phyloP scores from a whole-genome alignment of 129 eudicot genomes.

The Centrapalus pauciflorus region DNA sequence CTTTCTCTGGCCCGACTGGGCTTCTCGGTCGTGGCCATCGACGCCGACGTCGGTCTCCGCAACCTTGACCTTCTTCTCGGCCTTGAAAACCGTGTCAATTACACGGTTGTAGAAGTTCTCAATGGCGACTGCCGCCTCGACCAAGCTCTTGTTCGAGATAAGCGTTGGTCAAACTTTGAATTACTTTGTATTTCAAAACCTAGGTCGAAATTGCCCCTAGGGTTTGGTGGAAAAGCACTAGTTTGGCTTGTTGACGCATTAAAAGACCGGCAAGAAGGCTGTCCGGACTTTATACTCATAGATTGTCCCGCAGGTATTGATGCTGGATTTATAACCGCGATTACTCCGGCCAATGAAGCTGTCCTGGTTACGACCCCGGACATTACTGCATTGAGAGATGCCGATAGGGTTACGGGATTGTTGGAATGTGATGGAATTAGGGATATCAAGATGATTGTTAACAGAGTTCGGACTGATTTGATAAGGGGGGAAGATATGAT shows the following conservation, averaged over 20 bases:
- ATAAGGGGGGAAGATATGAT: constrained; percentile 98
- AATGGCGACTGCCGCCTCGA: constrained; percentile 98
- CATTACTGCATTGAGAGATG: constrained; percentile 80
- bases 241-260: constrained; percentile 95
- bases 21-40: constrained; percentile 87
- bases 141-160: constrained; percentile 87
- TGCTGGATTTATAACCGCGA: constrained; percentile 91
- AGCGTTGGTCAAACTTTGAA: constrained; percentile 85
- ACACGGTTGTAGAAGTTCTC: constrained; percentile 86
- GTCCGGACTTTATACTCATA: constrained; percentile 71
- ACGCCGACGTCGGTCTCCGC: constrained; percentile 94
- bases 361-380: constrained; percentile 93
- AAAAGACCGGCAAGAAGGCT: constrained; percentile 67
- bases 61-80: constrained; percentile 93
- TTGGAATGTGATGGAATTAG: constrained; percentile 96
- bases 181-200: constrained; percentile 87
- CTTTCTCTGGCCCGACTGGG: constrained; percentile 84
- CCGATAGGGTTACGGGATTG: constrained; percentile 92
- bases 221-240: constrained; percentile 88
- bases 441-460: constrained; percentile 97
- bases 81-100: constrained; percentile 91
- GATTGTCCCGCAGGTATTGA: constrained; percentile 95
- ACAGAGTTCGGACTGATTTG: constrained; percentile 88
- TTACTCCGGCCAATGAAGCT: constrained; percentile 91
- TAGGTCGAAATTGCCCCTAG: constrained; percentile 81